A percentile compares a stretch with the other conserved stretches of the same genome.
phyloP scores from a whole-genome alignment of 768 basidiomycete species.

The Hemileccinum rubropunctum region DNA sequence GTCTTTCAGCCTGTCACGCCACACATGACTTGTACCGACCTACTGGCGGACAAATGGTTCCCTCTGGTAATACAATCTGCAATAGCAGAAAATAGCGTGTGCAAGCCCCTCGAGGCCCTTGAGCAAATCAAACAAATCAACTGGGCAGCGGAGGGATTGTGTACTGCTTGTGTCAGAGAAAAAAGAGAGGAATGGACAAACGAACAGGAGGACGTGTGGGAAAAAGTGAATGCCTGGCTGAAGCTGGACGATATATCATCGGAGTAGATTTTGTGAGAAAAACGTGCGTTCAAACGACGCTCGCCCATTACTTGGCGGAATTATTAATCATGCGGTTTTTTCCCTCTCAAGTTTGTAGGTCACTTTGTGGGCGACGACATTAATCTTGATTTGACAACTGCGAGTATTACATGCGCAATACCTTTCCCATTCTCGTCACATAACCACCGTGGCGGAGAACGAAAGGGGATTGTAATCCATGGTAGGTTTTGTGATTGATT shows the following conservation, averaged over 20 bases:
- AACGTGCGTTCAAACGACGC: neutral
- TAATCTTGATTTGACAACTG: neutral
- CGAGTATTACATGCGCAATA: too few species aligned
- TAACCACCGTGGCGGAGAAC: too few species aligned
- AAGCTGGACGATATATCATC: neutral
- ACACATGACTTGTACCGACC: slow-evolving; percentile 74
- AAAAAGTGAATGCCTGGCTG: slow-evolving; percentile 59
- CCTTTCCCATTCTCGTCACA: too few species aligned
- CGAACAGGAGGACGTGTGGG: slow-evolving; percentile 61
- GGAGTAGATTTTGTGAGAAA: slow-evolving; percentile 6
- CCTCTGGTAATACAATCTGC: slow-evolving; percentile 65
- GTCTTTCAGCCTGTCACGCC: slow-evolving; percentile 45
- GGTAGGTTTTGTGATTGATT: too few species aligned
- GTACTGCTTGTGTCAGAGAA: slow-evolving; percentile 52
- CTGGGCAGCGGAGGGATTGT: slow-evolving; percentile 60
- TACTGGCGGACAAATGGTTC: slow-evolving; percentile 74
- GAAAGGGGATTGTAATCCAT: too few species aligned
- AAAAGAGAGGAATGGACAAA: slow-evolving; percentile 66
- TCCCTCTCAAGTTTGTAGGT: neutral
- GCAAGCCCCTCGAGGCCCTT: slow-evolving; percentile 70
- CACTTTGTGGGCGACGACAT: slow-evolving; percentile 2
- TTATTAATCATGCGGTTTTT: too few species aligned
- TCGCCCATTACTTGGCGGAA: too few species aligned
- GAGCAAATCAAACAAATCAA: slow-evolving; percentile 54
- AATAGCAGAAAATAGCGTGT: slow-evolving; percentile 58